Evolutionary conservation across 1,284 basidiomycete genomes (phyloP).

Genomic region (Prillingera fragicola): DNA sequence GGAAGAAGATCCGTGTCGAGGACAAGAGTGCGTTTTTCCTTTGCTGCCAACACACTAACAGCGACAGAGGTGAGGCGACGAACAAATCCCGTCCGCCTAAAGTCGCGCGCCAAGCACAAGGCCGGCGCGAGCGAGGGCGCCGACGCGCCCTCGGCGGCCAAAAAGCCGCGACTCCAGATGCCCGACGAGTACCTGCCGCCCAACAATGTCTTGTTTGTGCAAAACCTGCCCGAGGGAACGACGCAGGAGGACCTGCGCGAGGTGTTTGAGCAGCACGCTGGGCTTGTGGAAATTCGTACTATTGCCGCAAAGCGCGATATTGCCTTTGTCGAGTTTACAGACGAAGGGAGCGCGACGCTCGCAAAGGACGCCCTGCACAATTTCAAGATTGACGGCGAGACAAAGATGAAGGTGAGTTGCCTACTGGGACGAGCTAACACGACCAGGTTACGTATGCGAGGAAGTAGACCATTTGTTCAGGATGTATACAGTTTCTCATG

Average conservation of each 20-base stretch:
- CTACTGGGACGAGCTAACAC: background rate
- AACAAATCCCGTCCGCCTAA: slow-evolving; percentile 78
- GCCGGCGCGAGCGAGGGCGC: slow-evolving; percentile 51
- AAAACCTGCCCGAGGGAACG: slow-evolving; percentile 82
- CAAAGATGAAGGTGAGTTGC: slow-evolving; percentile 79
- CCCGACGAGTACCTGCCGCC: slow-evolving; percentile 99
- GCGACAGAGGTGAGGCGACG: slow-evolving; percentile 68
- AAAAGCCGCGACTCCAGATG: slow-evolving; percentile 73
- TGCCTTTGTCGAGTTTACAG: slow-evolving; percentile 90
- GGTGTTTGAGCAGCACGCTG: slow-evolving; percentile 87
- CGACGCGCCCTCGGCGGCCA: slow-evolving; percentile 16
- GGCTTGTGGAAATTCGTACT: slow-evolving; percentile 88
- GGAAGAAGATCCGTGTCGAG: slow-evolving; percentile 66
- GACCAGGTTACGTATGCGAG: slow-evolving; percentile 40
- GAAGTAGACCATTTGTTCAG: slow-evolving; percentile 22
- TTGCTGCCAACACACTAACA: background rate
- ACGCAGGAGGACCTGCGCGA: slow-evolving; percentile 83
- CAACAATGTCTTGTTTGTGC: slow-evolving; percentile 97
- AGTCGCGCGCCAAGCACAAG: slow-evolving; percentile 69
- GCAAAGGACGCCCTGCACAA: slow-evolving; percentile 94
- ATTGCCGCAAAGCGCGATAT: slow-evolving; percentile 94
- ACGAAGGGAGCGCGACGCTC: slow-evolving; percentile 79
- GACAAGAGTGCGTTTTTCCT: slow-evolving; percentile 65
- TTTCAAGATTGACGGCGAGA: slow-evolving; percentile 89
- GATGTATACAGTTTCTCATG: no score